A percentile compares a stretch with the other conserved stretches of the same genome.
Conservation (phyloP, 169 alveolate genomes). For the Eimeria brunetti region DNA sequence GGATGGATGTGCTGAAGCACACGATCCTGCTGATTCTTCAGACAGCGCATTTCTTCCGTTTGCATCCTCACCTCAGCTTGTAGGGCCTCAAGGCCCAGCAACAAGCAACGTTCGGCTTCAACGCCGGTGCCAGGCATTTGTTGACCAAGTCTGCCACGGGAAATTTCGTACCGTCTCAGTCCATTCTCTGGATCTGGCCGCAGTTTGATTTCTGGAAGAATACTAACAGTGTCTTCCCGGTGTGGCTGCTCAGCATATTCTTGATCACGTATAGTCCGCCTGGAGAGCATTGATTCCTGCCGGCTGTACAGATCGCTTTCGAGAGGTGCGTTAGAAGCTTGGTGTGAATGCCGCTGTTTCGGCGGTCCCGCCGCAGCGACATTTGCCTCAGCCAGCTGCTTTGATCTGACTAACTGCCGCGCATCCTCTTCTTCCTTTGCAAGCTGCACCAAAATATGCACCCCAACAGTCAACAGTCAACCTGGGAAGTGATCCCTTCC, state of each 20-base stretch:
- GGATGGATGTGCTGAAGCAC: constrained; percentile 44
- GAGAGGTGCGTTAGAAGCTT: not conserved
- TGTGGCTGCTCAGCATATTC: not conserved
- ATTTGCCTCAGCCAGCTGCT: constrained; percentile 60
- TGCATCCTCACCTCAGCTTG: constrained; percentile 45
- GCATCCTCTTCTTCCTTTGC: constrained; percentile 66
- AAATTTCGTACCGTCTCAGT: not conserved
- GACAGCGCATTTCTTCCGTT: constrained; percentile 53
- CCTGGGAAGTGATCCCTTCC: not conserved
- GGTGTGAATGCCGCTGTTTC: constrained; percentile 23
- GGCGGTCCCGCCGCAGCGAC: constrained; percentile 19
- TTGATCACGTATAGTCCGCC: not conserved
- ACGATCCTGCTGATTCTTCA: constrained; percentile 47
- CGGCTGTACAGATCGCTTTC: not conserved
- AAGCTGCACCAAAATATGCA: not conserved
- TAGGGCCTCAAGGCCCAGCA: constrained; percentile 19
- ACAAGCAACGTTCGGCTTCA: constrained; percentile 20
- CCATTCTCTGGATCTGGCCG: not conserved
- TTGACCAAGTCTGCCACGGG: not conserved
- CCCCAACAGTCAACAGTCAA: not conserved
- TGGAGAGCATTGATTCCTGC: not conserved
- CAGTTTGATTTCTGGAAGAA: not conserved
- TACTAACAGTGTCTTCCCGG: not conserved
- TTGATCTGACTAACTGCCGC: constrained; percentile 28
- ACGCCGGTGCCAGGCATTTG: constrained; percentile 17